Base-by-base conservation (phyloP, 164 flowering plant species). In the Vitis labrusca region DNA sequence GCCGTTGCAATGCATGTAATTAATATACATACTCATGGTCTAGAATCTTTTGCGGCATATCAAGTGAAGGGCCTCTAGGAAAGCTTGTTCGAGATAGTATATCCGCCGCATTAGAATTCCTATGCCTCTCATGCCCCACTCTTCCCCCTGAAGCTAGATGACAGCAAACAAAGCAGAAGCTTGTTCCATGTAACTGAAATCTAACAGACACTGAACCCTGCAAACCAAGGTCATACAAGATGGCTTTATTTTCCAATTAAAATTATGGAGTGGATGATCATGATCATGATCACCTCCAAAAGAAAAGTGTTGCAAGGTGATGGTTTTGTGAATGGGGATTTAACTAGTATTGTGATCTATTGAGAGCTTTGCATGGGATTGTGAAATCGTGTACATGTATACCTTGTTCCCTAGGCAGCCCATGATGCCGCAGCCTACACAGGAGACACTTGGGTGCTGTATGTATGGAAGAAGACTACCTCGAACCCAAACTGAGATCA, bases 381-480 rank as follows among this genome's bases (percentile, higher is more conserved):
- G 44, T 37, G 44, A 37, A 37, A 37, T 3, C 5, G 0, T 59
- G 23, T 59, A 10, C 30, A 17, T 50, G 12, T 2, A 10, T 80
- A 89, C 97, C 92, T 91, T 91, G 65, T 91, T 91, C 64, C 92
- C 92, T 13, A 91, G 79, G 78, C 88, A 85, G 47, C 93, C 92
- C 90, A 91, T 83, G 82, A 89, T 76, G 67, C 97, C 97, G 79
- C 93, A 88, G 12, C 93, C 92, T 2, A 91, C 85, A 50, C 92
- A 86, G 1, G 93, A 89, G 61, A 89, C 91, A 50, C 82, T 83
- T 9, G 82, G 83, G 73, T 83, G 74, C 50, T 73, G 68, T 66
- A 91, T 64, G 67, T 76, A 81, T 8, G 73, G 78, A 59, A 72
- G 76, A 44, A 89, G 86, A 37, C 73, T 76, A 14, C 67, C 81